These are phyloP conservation scores for Termitomyces sp. DNA, from an alignment of 768 basidiomycete genomes.

Conservation along the genomic window DNA sequence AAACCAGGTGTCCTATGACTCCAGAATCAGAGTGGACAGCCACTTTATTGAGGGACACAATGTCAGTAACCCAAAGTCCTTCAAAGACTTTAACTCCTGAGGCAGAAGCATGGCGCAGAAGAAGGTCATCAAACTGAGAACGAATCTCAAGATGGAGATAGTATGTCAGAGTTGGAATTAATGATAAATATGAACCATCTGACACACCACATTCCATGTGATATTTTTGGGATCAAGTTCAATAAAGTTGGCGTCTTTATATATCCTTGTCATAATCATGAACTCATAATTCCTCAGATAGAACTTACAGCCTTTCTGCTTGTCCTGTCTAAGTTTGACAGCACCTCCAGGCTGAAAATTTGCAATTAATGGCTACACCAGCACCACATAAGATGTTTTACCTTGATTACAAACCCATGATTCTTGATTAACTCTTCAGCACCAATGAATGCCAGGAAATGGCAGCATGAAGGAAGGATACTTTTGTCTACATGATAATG, in stretches of 20 bases:
- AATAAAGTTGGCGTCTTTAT: slow-evolving; percentile 55
- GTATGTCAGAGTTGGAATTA: not conserved
- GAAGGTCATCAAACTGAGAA: slow-evolving; percentile 54
- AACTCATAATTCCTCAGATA: not conserved
- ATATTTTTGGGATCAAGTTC: slow-evolving; percentile 42
- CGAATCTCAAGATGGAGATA: slow-evolving; percentile 33
- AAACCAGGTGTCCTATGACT: no score
- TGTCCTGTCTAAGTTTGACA: slow-evolving; percentile 53
- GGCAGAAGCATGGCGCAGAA: slow-evolving; percentile 48
- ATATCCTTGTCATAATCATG: not conserved
- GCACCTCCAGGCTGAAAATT: slow-evolving; percentile 51
- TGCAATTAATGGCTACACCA: slow-evolving; percentile 14
- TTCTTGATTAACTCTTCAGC: slow-evolving; percentile 23
- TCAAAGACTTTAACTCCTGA: slow-evolving; percentile 48
- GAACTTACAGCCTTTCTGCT: slow-evolving; percentile 52
- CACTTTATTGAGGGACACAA: no score
- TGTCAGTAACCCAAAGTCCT: slow-evolving; percentile 36
- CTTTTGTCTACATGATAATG: slow-evolving; percentile 40
- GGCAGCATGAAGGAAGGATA: slow-evolving; percentile 26
- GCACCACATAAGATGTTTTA: slow-evolving; percentile 9
- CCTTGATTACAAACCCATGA: slow-evolving; percentile 29
- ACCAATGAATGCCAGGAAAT: slow-evolving; percentile 30
- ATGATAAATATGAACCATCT: not conserved
- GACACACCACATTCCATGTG: slow-evolving; percentile 60
- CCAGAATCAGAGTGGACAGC: no score